Base-by-base conservation (phyloP, 2,329 filamentous ascomycete genomes). In the Conoideocrella luteorostrata region DNA sequence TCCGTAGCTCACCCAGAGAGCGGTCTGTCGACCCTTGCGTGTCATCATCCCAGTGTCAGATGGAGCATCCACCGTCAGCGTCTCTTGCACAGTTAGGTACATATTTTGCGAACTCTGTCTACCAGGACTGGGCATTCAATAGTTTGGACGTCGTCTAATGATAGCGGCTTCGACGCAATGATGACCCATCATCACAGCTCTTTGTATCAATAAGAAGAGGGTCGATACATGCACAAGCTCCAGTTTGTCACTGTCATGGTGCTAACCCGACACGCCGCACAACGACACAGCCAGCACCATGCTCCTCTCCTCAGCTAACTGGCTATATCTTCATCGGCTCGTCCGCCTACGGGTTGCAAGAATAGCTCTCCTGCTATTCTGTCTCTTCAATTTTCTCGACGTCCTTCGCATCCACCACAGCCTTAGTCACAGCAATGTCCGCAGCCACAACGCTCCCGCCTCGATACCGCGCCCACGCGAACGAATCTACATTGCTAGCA, bases 401-500 rank as follows among this genome's bases (percentile, higher is more conserved):
- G 59, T 64, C 29, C 56, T 68, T 17, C 63, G 63, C 12, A 61
- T 70, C 34, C 60, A 66, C 46, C 53, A 52, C 32, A 55, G 57
- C 22, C 58, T 68, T 17, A 45, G 55, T 50, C 48, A 54, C 50
- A 54, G 56, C 46, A 52, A 61, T 42, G 55, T 45, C 23, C 47
- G 48, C 45, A 53, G 28, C 43, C 46, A 39, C 21, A 39, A 44
- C 35, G 49, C 53, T 42, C 20, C 36, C 13, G 26, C 13, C 20
- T 21, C 42, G 32, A 11, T 11, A 2, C 52, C 57, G 43, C 56
- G 58, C 35, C 56, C 51, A 18, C 52, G 49, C 38, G 62, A 68
- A 54, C 64, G 67, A 49, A 73, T 88, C 48, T 88, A 79, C 63
- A 84, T 88, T 47, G 78, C 81, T 4, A 78, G 77, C 48, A 78